phyloP scores from a whole-genome alignment of 163 green algal species.

The Chlamydomonas reinhardtii region DNA sequence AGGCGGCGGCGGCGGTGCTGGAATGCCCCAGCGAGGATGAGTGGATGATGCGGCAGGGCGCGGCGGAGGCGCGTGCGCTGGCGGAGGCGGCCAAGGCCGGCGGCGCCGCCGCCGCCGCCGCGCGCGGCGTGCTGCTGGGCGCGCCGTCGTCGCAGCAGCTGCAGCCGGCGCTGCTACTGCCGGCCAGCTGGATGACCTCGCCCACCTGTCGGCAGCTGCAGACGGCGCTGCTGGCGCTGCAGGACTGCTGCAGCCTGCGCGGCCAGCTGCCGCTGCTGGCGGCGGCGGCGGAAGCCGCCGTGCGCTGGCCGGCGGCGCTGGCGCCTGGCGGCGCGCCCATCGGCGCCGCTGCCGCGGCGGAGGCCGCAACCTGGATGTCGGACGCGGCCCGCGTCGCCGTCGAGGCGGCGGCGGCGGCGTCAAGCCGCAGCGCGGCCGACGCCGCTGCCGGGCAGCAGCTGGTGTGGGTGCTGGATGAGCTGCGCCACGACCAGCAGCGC shows the following conservation, averaged over 20 bases:
- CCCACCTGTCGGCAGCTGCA: slow-evolving; percentile 59
- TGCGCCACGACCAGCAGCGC: neutral
- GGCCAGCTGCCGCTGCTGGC: slow-evolving; percentile 44
- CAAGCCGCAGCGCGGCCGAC: slow-evolving; percentile 40
- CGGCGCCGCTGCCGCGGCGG: neutral
- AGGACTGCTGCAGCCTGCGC: slow-evolving; percentile 49
- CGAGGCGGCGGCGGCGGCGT: neutral
- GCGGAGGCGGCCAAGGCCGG: neutral
- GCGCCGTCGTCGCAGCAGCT: neutral
- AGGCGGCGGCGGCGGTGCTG: slow-evolving; percentile 17
- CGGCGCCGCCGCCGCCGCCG: neutral
- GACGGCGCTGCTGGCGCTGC: slow-evolving; percentile 57
- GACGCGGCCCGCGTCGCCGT: neutral
- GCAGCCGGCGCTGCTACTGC: slow-evolving; percentile 55
- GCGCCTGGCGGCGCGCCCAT: neutral
- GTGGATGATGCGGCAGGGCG: slow-evolving; percentile 43
- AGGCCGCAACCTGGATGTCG: neutral
- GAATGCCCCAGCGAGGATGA: slow-evolving; percentile 35
- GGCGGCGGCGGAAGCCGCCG: neutral
- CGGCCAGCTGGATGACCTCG: slow-evolving; percentile 56
- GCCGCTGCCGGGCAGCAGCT: slow-evolving; percentile 64
- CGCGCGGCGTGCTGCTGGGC: neutral
- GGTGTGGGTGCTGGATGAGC: slow-evolving; percentile 63
- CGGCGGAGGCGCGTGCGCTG: neutral
- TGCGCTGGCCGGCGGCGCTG: neutral